Evolutionary conservation across 148 eudicot genomes (phyloP), one percentile per base, ranked within the genome.

Genomic region (Diospyros kaki): DNA sequence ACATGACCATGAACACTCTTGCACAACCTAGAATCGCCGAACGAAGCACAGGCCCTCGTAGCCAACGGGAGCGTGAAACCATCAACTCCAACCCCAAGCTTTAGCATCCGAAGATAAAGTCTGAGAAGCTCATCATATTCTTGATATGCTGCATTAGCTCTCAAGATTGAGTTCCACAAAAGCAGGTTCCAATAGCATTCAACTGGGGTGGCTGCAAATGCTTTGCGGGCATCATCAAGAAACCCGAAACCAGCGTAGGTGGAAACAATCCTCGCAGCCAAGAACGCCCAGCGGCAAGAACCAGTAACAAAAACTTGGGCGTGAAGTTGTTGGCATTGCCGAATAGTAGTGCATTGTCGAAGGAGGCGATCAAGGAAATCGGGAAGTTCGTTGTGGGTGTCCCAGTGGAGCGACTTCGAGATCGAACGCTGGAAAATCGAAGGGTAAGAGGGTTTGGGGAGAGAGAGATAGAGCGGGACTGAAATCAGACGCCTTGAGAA

Each of bases 51-150:
- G 61, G 86, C 86, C 79, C 80, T 83, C 38, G 81, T 65, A 69
- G 83, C 83, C 81, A 88, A 81, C 48, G 94, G 94, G 68, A 90
- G 81, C 68, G 87, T 84, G 77, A 83, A 89, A 58, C 86, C 84
- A 81, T 87, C 93, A 67, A 88, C 79, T 58, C 53, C 66, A 77
- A 83, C 71, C 43, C 80, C 74, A 75, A 76, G 44, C 3, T 72
- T 69, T 15, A 78, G 82, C 90, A 89, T 83, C 70, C 62, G 74
- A 28, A 14, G 1, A 79, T 83, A 89, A 80, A 85, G 44, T 45
- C 68, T 55, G 39, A 87, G 18, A 48, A 68, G 69, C 69, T 81
- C 75, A 63, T 74, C 76, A 60, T 59, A 76, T 43, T 73, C 66
- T 44, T 77, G 80, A 82, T 72, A 43, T 15, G 78, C 79, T 43